Percentiles rank a stretch among this genome's conserved stretches.
These are phyloP conservation scores for Trichocladium uniseriatum DNA, from an alignment of 495 filamentous ascomycete genomes.

Conservation along the genomic window DNA sequence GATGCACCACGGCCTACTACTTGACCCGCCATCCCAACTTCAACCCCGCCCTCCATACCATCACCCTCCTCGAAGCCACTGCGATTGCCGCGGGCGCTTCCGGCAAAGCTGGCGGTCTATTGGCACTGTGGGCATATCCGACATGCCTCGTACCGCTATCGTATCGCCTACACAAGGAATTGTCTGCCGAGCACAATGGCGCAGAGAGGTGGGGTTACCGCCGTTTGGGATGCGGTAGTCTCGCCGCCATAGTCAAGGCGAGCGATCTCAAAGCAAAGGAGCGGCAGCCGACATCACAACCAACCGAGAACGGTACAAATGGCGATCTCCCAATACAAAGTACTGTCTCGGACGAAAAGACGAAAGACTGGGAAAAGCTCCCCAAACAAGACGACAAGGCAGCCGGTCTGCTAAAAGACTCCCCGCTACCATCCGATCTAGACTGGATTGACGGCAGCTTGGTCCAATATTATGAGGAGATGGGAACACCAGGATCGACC, in stretches of 20 bases:
- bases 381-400: conserved; percentile 65
- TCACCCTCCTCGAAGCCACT: conserved; percentile 84
- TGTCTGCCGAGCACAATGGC: conserved; percentile 79
- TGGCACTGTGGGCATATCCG: conserved; percentile 92
- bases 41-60: conserved; percentile 60
- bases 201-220: conserved; percentile 83
- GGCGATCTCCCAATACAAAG: conserved; percentile 27
- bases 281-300: conserved; percentile 3
- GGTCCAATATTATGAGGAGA: conserved; percentile 64
- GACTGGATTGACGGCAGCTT: conserved; percentile 73
- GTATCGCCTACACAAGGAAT: conserved; percentile 70
- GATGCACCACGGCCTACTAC: conserved; percentile 88
- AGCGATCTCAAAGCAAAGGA: conserved; percentile 29
- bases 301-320: conserved; percentile 6
- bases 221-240: conserved; percentile 62
- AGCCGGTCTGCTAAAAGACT: conserved; percentile 46
- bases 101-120: conserved; percentile 87
- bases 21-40: conserved; percentile 82
- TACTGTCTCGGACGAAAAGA: conserved; percentile 7
- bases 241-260: conserved; percentile 48
- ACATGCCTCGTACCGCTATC: conserved; percentile 75
- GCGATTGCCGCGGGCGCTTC: conserved; percentile 85
- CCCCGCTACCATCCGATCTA: conserved; percentile 65
- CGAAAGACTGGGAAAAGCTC: conserved; percentile 47
- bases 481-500: conserved; percentile 58